Evolutionary conservation across 2,329 filamentous ascomycete genomes (phyloP), one percentile per base, ranked within the genome.

Genomic region (Ophiostoma novo-ulmi): DNA sequence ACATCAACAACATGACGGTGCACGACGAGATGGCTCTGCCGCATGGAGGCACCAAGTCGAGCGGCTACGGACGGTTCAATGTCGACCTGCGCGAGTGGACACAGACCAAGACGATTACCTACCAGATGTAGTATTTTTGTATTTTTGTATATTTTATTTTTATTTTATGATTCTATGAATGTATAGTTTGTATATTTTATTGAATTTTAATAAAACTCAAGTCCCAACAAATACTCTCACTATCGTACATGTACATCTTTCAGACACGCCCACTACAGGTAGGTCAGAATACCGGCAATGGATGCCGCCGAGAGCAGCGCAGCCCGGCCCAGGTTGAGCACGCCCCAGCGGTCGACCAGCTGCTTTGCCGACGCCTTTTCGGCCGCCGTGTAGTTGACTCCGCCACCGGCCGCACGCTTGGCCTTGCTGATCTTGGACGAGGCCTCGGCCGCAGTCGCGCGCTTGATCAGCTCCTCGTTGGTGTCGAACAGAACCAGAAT

Each of bases 11-110:
- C 58, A 86, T 89, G 82, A 88, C 84, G 1, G 79, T 91, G 6
- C 88, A 91, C 75, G 89, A 91, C 74, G 89, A 91, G 78, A 77
- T 84, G 13, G 80, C 79, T 0, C 78, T 91, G 72, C 88, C 89
- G 1, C 89, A 91, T 76, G 89, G 89, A 26, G 89, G 89, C n/a
- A 83, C 82, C 71, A 91, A 91, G 80, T 79, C 81, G 13, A 89
- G 86, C 69, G 89, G 89, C 0, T 89, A 84, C 74, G 89, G 88
- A 1, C 80, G 88, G 5, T 91, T 91, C 77, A 85, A 86, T 73
- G 80, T 83, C 1, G 74, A 79, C 5, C 77, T 89, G 69, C 81
- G 85, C 3, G 88, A 90, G 78, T 90, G 88, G 84, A 79, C 88
- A 68, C 81, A 83, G 76, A 87, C 84, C 26, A 91, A 91, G 82